Conservation (phyloP, 2,329 filamentous ascomycete genomes). For the Colletotrichum godetiae region DNA sequence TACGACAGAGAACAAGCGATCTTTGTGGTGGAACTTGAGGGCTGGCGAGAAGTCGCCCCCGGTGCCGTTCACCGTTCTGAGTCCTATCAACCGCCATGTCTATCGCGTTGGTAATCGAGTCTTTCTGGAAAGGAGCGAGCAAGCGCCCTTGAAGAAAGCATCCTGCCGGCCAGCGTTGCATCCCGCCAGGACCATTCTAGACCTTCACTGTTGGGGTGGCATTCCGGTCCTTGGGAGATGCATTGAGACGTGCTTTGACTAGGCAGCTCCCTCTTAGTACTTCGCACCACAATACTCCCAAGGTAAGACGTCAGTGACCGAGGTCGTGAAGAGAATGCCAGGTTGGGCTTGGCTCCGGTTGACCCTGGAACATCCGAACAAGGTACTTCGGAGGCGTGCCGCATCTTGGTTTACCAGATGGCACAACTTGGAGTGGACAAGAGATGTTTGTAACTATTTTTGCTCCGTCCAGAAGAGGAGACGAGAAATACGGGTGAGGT, state of each 20-base stretch:
- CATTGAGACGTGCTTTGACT: neutral
- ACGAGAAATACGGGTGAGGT: neutral
- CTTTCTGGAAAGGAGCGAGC: neutral
- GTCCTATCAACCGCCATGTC: neutral
- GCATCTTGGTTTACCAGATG: neutral
- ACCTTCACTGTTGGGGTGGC: neutral
- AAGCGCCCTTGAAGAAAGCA: neutral
- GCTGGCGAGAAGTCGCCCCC: neutral
- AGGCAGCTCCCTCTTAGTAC: neutral
- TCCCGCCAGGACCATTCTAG: conserved; percentile 11
- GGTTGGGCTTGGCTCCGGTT: neutral
- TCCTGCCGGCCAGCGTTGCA: conserved; percentile 13
- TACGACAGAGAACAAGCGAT: conserved; percentile 12
- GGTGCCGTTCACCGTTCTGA: neutral
- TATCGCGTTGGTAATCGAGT: neutral
- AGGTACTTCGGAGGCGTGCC: neutral
- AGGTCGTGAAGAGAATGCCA: conserved; percentile 20
- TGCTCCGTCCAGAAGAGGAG: neutral
- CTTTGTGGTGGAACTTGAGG: conserved; percentile 8
- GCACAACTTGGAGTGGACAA: neutral
- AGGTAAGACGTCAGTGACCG: neutral
- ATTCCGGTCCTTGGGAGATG: neutral
- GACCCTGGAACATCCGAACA: neutral
- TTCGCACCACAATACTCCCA: too few relatives aligned
- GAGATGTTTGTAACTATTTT: neutral